phyloP scores from a whole-genome alignment of 371 early-diverging fungal genomes.

The Mortierella sp. region DNA sequence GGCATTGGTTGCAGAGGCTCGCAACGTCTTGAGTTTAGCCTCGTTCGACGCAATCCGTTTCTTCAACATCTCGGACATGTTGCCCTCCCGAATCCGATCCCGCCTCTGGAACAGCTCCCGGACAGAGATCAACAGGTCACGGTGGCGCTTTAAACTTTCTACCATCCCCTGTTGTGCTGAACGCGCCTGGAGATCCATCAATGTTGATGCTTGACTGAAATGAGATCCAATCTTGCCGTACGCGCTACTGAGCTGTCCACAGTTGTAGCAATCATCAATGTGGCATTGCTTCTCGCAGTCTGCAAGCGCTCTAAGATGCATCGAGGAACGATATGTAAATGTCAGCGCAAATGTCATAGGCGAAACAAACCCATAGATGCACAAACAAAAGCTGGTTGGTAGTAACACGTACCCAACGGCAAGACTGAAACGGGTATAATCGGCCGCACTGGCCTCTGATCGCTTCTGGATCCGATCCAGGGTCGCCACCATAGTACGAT shows the following conservation, averaged over 20 bases:
- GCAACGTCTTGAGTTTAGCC: slow-evolving; percentile 49
- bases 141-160: slow-evolving; percentile 77
- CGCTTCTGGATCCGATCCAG: slow-evolving; percentile 79
- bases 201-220: slow-evolving; percentile 64
- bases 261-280: slow-evolving; percentile 71
- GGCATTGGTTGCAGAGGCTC: slow-evolving; percentile 30
- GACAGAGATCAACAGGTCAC: slow-evolving; percentile 76
- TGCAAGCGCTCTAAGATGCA: slow-evolving; percentile 62
- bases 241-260: slow-evolving; percentile 70
- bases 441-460: slow-evolving; percentile 73
- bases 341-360: slow-evolving; percentile 2
- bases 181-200: slow-evolving; percentile 70
- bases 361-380: background rate
- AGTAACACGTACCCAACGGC: slow-evolving; percentile 62
- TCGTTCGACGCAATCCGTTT: slow-evolving; percentile 57
- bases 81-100: slow-evolving; percentile 36
- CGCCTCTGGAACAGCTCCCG: slow-evolving; percentile 60
- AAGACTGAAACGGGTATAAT: slow-evolving; percentile 70
- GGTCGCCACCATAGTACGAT: slow-evolving; percentile 70
- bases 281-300: slow-evolving; percentile 77
- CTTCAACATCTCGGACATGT: slow-evolving; percentile 45
- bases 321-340: background rate
- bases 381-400: background rate
- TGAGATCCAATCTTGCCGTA: slow-evolving; percentile 73
- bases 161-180: slow-evolving; percentile 66